Conservation (phyloP, 1,139 yeast species). For the Saccharomyces hybrid region DNA sequence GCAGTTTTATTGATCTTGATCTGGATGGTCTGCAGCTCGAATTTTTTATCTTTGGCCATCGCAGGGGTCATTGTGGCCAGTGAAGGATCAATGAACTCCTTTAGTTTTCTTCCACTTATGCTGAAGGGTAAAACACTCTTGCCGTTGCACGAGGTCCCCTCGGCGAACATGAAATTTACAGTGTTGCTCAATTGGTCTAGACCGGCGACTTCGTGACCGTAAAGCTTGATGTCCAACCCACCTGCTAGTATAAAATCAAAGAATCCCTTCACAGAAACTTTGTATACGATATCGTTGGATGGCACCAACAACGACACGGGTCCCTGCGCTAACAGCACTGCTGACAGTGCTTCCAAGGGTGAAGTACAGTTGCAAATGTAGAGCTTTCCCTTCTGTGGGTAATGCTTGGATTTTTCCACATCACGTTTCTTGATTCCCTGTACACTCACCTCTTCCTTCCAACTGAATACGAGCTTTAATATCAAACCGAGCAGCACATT, state of each 20-base stretch:
- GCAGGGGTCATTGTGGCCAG: conserved; percentile 7
- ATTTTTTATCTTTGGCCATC: conserved; percentile 4
- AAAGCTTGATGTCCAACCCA: conserved; percentile 14
- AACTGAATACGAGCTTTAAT: conserved; percentile 26
- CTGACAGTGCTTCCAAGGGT: conserved; percentile 46
- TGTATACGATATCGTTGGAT: conserved; percentile 36
- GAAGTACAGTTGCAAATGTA: conserved; percentile 48
- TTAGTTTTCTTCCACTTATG: conserved; percentile 20
- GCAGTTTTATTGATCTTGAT: conserved; percentile 38
- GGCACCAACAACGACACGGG: conserved; percentile 42
- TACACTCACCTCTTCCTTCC: conserved; percentile 34
- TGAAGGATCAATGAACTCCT: conserved; percentile 13
- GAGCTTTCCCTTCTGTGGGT: conserved; percentile 40
- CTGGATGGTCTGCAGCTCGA: conserved; percentile 38
- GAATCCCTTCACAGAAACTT: conserved; percentile 35
- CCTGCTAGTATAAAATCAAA: conserved; percentile 32
- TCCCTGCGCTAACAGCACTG: conserved; percentile 32
- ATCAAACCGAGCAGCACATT: conserved; percentile 16
- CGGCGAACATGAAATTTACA: conserved; percentile 47
- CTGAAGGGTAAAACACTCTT: conserved; percentile 49
- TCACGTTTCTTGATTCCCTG: conserved; percentile 48
- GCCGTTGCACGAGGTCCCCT: conserved; percentile 67
- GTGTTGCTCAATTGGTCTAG: conserved; percentile 27
- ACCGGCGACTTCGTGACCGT: conserved; percentile 13
- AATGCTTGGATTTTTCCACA: conserved; percentile 29